These are phyloP conservation scores for Cadophora malorum DNA, from an alignment of 2,329 filamentous ascomycete species.

Conservation along the genomic window DNA sequence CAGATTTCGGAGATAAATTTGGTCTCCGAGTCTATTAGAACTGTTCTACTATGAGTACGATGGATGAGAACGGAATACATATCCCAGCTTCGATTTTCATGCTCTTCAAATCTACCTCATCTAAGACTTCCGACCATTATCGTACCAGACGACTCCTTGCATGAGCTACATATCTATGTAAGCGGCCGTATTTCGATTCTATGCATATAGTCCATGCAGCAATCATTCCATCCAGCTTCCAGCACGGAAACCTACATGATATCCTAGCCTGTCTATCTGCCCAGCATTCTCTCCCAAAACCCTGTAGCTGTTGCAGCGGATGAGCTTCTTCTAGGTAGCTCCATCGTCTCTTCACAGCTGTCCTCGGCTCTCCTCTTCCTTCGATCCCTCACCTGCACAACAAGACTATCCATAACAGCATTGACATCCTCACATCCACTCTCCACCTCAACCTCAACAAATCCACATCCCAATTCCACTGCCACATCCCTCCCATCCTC, in stretches of 20 bases:
- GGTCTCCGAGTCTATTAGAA: neutral
- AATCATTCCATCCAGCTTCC: constrained; percentile 23
- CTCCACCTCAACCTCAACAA: neutral
- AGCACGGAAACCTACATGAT: constrained; percentile 6
- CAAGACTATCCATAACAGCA: neutral
- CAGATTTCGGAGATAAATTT: constrained; percentile 2
- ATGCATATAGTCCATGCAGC: neutral
- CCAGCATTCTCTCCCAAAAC: neutral
- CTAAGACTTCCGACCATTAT: neutral
- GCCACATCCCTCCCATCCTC: neutral
- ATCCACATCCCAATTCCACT: neutral
- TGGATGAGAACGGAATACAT: neutral
- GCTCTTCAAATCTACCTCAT: neutral
- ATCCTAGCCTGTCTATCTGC: neutral
- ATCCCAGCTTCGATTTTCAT: neutral
- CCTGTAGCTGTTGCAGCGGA: neutral
- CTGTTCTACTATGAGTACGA: neutral
- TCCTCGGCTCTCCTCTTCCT: neutral
- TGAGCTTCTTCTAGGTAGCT: neutral
- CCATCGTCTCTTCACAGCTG: neutral
- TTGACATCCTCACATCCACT: neutral
- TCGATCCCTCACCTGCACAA: neutral
- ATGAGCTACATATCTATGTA: neutral
- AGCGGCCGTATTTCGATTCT: neutral
- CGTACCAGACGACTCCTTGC: neutral